Base-by-base conservation (phyloP, 139 green algal species). In the Haematococcus lacustris region DNA sequence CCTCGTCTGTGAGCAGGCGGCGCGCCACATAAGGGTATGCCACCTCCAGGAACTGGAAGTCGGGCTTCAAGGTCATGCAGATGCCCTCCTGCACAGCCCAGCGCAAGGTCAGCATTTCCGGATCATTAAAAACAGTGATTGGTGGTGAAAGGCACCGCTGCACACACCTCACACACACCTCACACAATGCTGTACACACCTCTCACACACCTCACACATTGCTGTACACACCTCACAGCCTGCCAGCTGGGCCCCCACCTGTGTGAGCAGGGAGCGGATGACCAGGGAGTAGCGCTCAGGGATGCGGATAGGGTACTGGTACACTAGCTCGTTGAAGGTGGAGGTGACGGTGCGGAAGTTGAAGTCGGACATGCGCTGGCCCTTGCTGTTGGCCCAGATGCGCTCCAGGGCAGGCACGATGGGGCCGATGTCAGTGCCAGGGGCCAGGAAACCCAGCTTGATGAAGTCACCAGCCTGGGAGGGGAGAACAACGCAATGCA, bases 261-360 rank as follows among this genome's bases (percentile, higher is more conserved):
- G 85, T 1, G 90, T 96, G 26, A 96, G 81, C 71, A 96, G 76
- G 9, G 83, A 91, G 57, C 92, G 83, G 82, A 99, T 99, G 67
- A 99, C 94, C 0, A 99, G 85, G 6, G 88, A 90, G 86, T 97
- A 99, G 38, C 95, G 88, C 85, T 98, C 96, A 6, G 95, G 95
- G 75, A 99, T 98, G 71, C 94, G 91, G 82, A 99, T 98, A 65
- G 93, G 94, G 85, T 98, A 98, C 85, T 99, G 88, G 86, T 96
- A 99, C 69, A 99, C 92, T 2, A 98, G 87, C 87, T 98, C 89
- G 75, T 98, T 98, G 88, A 99, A 98, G 81, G 95, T 96, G 76
- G 81, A 91, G 65, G 95, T 98, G 1, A 99, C 95, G 43, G 88
- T 85, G 64, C 76, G 84, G 87, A 99, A 99, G 88, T 98, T 99